These are phyloP conservation scores for Nothophaeocryptopus gaeumannii DNA, from an alignment of 2,329 filamentous ascomycete genomes.

Conservation along the genomic window DNA sequence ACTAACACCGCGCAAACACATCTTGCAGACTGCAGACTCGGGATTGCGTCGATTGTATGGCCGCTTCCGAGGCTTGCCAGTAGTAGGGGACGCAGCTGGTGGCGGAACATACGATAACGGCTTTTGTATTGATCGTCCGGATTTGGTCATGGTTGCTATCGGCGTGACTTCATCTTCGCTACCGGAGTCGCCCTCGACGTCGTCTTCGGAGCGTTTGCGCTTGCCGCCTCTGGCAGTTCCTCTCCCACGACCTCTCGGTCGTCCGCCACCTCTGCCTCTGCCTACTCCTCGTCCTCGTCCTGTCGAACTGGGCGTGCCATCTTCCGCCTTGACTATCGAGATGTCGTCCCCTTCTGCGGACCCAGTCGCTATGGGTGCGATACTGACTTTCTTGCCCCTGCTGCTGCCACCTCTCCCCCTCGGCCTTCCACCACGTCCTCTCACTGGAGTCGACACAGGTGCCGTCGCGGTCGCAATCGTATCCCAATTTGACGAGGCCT, in stretches of 20 bases:
- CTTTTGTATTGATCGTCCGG: conserved; percentile 68
- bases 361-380: conserved; percentile 6
- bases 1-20: conserved; percentile 69
- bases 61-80: conserved; percentile 54
- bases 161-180: conserved; percentile 48
- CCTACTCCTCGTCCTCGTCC: conserved; percentile 27
- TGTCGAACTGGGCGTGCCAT: conserved; percentile 7
- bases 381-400: neutral
- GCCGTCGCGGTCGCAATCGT: too few relatives aligned
- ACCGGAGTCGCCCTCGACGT: conserved; percentile 35
- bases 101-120: conserved; percentile 62
- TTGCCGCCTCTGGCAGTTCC: conserved; percentile 35
- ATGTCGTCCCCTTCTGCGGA: conserved; percentile 1
- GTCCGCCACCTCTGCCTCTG: conserved; percentile 34
- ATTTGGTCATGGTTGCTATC: conserved; percentile 68
- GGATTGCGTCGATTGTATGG: conserved; percentile 51
- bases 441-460: neutral
- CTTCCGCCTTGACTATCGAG: conserved; percentile 1
- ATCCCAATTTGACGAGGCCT: too few relatives aligned
- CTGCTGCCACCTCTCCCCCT: conserved; percentile 15
- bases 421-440: conserved; percentile 29
- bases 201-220: conserved; percentile 37
- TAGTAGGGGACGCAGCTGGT: conserved; percentile 45
- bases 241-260: conserved; percentile 39
- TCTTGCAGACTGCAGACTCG: conserved; percentile 64